Evolutionary conservation across 2,329 filamentous ascomycete genomes (phyloP).

Genomic region (Verticillium tricorpus): DNA sequence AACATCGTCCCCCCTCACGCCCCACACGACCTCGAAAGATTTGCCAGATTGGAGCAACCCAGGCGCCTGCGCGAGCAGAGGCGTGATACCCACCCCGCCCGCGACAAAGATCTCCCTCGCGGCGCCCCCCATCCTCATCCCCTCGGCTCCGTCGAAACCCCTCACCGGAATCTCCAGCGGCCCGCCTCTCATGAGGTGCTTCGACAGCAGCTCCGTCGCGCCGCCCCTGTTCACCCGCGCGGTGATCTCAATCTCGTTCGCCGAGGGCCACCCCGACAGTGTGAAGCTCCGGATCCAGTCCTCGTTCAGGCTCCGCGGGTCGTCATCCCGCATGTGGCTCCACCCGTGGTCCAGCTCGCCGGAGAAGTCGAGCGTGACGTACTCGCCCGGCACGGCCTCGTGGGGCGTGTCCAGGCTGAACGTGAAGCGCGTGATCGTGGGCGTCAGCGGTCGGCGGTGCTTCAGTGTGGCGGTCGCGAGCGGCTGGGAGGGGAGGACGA

Average conservation of each 20-base stretch:
- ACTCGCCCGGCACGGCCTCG: slow-evolving; percentile 51
- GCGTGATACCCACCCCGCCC: slow-evolving; percentile 80
- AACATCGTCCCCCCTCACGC: slow-evolving; percentile 56
- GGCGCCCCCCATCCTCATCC: slow-evolving; percentile 31
- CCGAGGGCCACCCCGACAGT: slow-evolving; percentile 57
- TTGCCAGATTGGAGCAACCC: slow-evolving; percentile 32
- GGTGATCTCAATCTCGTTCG: slow-evolving; percentile 64
- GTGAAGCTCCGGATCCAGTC: slow-evolving; percentile 84
- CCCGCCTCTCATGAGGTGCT: slow-evolving; percentile 40
- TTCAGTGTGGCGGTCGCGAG: slow-evolving; percentile 37
- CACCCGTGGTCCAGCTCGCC: slow-evolving; percentile 68
- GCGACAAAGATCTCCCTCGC: slow-evolving; percentile 56
- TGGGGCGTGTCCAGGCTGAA: slow-evolving; percentile 31
- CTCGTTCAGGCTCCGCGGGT: slow-evolving; percentile 77
- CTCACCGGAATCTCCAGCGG: slow-evolving; percentile 62
- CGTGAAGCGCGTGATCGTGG: slow-evolving; percentile 61
- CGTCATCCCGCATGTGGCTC: slow-evolving; percentile 77
- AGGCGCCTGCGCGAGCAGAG: slow-evolving; percentile 64
- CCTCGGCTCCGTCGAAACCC: slow-evolving; percentile 65
- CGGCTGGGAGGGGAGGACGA: background rate
- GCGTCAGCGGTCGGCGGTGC: slow-evolving; percentile 56
- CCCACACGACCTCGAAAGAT: slow-evolving; percentile 63
- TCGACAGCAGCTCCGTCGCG: slow-evolving; percentile 62
- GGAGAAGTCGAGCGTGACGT: slow-evolving; percentile 70
- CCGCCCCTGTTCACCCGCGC: slow-evolving; percentile 59